These are phyloP conservation scores for Tricladium varicosporioides DNA, from an alignment of 2,329 filamentous ascomycete genomes.

Conservation along the genomic window DNA sequence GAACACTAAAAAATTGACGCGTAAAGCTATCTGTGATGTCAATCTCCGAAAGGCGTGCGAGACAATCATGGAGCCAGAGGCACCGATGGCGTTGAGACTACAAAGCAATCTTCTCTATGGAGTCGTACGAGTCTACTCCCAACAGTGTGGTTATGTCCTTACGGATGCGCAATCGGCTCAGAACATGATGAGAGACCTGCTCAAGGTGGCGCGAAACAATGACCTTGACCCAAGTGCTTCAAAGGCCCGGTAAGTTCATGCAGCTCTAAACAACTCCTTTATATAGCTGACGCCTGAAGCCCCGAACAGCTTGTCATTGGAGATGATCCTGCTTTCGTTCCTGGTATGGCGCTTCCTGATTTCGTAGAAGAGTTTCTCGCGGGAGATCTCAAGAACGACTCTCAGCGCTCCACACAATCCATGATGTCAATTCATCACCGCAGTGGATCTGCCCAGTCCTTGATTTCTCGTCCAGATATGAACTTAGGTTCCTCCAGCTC, in stretches of 20 bases:
- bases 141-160: conserved; percentile 86
- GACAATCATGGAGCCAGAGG: conserved; percentile 81
- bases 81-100: conserved; percentile 84
- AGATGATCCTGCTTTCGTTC: conserved; percentile 81
- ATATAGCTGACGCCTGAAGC: conserved; percentile 43
- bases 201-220: conserved; percentile 54
- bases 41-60: conserved; percentile 83
- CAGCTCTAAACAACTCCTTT: not conserved
- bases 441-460: conserved; percentile 22
- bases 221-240: conserved; percentile 69
- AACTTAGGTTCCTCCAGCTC: conserved; percentile 49
- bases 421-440: conserved; percentile 34
- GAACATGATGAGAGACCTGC: conserved; percentile 67
- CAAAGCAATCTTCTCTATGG: conserved; percentile 88
- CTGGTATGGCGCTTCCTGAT: conserved; percentile 59
- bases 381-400: conserved; percentile 16
- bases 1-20: conserved; percentile 68
- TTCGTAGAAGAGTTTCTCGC: conserved; percentile 54
- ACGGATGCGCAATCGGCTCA: conserved; percentile 75
- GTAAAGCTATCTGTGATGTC: conserved; percentile 85
- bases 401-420: conserved; percentile 30
- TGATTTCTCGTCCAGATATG: conserved; percentile 40
- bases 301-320: conserved; percentile 72
- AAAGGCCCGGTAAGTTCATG: conserved; percentile 62
- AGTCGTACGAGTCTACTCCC: conserved; percentile 77